Percentiles rank a stretch among this genome's conserved stretches.
Conservation (phyloP, 2,329 filamentous ascomycete genomes). For the Penicillium carneum region DNA sequence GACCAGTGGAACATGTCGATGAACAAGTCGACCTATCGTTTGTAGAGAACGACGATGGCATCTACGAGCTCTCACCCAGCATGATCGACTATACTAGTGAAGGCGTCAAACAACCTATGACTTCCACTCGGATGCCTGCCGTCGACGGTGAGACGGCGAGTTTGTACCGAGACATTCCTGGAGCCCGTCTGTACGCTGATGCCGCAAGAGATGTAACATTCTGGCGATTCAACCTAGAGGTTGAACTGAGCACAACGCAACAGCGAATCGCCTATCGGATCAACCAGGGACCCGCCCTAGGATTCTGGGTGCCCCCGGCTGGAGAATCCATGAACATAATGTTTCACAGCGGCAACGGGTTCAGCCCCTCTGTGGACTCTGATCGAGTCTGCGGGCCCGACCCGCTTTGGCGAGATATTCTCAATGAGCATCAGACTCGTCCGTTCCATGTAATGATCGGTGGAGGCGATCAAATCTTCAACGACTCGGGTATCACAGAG, state of each 20-base stretch:
- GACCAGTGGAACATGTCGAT: constrained; percentile 84
- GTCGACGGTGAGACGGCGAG: constrained; percentile 79
- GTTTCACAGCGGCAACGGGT: constrained; percentile 98
- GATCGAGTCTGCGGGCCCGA: constrained; percentile 89
- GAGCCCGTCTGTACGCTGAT: constrained; percentile 82
- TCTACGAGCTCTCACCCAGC: constrained; percentile 74
- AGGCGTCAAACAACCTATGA: constrained; percentile 51
- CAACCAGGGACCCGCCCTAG: constrained; percentile 84
- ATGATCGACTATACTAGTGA: constrained; percentile 52
- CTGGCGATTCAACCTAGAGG: constrained; percentile 94
- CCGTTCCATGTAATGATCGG: constrained; percentile 99
- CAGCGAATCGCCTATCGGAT: constrained; percentile 93
- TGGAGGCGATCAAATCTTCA: constrained; percentile 96
- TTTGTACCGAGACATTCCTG: constrained; percentile 82
- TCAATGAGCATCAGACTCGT: constrained; percentile 86
- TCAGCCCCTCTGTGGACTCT: constrained; percentile 79
- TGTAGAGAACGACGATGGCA: constrained; percentile 78
- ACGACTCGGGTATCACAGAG: constrained; percentile 80
- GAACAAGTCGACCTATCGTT: constrained; percentile 79
- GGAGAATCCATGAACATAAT: constrained; percentile 95
- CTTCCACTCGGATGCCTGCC: constrained; percentile 56
- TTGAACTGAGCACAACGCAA: constrained; percentile 80
- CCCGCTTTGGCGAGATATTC: constrained; percentile 93
- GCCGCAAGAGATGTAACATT: constrained; percentile 87
- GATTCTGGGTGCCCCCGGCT: constrained; percentile 90